Conservation (phyloP, 2,329 filamentous ascomycete species). For the Colletotrichum sp. region DNA sequence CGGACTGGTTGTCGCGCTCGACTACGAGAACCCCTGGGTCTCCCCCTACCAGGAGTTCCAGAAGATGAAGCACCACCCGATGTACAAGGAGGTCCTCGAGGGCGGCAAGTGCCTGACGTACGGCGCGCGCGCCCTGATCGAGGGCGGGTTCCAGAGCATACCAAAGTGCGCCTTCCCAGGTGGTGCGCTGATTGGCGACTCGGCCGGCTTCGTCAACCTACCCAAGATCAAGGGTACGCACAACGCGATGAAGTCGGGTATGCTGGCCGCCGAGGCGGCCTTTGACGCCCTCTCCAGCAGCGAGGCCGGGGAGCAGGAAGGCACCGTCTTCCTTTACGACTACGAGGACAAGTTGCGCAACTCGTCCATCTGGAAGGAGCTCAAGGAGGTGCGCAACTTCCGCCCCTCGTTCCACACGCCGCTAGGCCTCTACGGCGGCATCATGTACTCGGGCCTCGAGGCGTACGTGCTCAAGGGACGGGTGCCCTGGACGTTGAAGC, state of each 20-base stretch:
- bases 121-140: slow-evolving; percentile 86
- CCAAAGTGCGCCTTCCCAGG: slow-evolving; percentile 97
- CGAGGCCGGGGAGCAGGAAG: slow-evolving; percentile 53
- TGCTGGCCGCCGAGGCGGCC: slow-evolving; percentile 92
- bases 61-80: slow-evolving; percentile 97
- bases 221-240: slow-evolving; percentile 99
- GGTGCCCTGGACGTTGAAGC: slow-evolving; percentile 90
- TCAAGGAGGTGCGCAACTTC: slow-evolving; percentile 97
- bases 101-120: slow-evolving; percentile 98
- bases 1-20: slow-evolving; percentile 89
- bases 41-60: slow-evolving; percentile 97
- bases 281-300: slow-evolving; percentile 70
- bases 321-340: slow-evolving; percentile 88
- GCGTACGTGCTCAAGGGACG: slow-evolving; percentile 86
- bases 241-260: slow-evolving; percentile 96
- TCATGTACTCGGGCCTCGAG: slow-evolving; percentile 92
- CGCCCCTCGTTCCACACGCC: slow-evolving; percentile 91
- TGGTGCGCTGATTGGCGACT: slow-evolving; percentile 93
- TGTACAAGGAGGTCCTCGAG: slow-evolving; percentile 86
- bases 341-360: slow-evolving; percentile 90
- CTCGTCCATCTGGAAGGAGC: slow-evolving; percentile 90
- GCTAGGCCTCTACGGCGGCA: slow-evolving; percentile 86
- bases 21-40: slow-evolving; percentile 96
- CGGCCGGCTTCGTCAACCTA: slow-evolving; percentile 94
- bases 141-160: slow-evolving; percentile 97